Conservation (phyloP, 495 filamentous ascomycete species). For the Evernia prunastri region DNA sequence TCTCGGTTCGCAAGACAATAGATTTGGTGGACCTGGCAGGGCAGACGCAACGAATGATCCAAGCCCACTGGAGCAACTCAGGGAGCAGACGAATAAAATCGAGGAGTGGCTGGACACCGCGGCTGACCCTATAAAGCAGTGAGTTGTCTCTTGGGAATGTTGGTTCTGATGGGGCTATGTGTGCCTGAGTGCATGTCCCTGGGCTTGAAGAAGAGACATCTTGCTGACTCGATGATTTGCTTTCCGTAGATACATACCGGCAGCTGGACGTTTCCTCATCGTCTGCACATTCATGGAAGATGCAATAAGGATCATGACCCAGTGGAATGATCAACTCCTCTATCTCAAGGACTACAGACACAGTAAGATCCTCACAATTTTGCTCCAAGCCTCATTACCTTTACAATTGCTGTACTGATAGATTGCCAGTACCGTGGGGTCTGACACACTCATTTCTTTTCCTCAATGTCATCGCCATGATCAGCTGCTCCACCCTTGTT, state of each 20-base stretch:
- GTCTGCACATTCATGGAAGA: constrained; percentile 98
- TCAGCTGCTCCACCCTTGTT: constrained; percentile 71
- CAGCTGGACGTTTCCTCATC: constrained; percentile 93
- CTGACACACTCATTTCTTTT: constrained; percentile 92
- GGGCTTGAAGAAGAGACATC: neutral
- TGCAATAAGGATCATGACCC: constrained; percentile 89
- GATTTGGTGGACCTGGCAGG: constrained; percentile 61
- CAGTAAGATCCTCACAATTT: constrained; percentile 53
- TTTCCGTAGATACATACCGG: constrained; percentile 71
- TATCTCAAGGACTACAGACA: constrained; percentile 90
- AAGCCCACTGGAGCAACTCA: constrained; percentile 83
- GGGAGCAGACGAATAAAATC: constrained; percentile 95
- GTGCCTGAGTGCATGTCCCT: neutral
- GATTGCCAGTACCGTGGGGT: constrained; percentile 67
- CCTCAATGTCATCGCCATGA: constrained; percentile 85
- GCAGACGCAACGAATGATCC: constrained; percentile 62
- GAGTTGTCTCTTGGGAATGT: constrained; percentile 42
- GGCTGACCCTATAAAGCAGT: constrained; percentile 93
- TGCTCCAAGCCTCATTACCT: constrained; percentile 5
- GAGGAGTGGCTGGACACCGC: constrained; percentile 88
- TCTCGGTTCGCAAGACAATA: constrained; percentile 63
- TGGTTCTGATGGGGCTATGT: neutral
- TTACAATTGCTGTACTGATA: constrained; percentile 15
- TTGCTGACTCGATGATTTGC: constrained; percentile 10
- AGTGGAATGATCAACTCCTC: constrained; percentile 92